Conservation (phyloP, 805 yeast genomes). For the Nakazawaea populi region DNA sequence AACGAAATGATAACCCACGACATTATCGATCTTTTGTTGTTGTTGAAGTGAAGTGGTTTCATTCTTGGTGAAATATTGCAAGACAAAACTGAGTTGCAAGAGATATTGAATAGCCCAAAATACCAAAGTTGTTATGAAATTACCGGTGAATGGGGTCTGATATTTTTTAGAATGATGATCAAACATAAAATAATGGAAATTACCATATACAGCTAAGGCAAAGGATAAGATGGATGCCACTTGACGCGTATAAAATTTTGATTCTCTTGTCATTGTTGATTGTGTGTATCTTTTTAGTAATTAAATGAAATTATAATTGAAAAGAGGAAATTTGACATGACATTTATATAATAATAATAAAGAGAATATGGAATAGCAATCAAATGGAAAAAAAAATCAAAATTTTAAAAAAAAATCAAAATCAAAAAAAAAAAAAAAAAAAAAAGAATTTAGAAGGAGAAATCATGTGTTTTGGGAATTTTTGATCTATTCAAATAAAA, state of each 20-base stretch:
- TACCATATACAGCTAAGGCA: constrained; percentile 49
- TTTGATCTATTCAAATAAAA: too few relatives aligned
- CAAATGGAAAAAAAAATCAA: too few relatives aligned
- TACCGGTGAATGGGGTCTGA: constrained; percentile 68
- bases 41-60: constrained; percentile 15
- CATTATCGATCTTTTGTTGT: constrained; percentile 27
- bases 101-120: constrained; percentile 55
- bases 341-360: too few relatives aligned
- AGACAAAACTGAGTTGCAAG: constrained; percentile 46
- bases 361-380: too few relatives aligned
- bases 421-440: too few relatives aligned
- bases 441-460: too few relatives aligned
- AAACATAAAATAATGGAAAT: constrained; percentile 52
- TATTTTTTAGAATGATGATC: constrained; percentile 38
- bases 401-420: too few relatives aligned
- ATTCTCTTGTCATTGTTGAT: constrained; percentile 12
- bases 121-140: constrained; percentile 37
- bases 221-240: constrained; percentile 47
- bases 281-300: not conserved
- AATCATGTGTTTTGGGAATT: too few relatives aligned
- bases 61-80: constrained; percentile 33
- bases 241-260: constrained; percentile 26
- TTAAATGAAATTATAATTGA: too few relatives aligned
- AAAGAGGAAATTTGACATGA: too few relatives aligned
- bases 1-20: constrained; percentile 58